phyloP scores from a whole-genome alignment of 2,329 filamentous ascomycete species.

The Coniochaeta prunicola region DNA sequence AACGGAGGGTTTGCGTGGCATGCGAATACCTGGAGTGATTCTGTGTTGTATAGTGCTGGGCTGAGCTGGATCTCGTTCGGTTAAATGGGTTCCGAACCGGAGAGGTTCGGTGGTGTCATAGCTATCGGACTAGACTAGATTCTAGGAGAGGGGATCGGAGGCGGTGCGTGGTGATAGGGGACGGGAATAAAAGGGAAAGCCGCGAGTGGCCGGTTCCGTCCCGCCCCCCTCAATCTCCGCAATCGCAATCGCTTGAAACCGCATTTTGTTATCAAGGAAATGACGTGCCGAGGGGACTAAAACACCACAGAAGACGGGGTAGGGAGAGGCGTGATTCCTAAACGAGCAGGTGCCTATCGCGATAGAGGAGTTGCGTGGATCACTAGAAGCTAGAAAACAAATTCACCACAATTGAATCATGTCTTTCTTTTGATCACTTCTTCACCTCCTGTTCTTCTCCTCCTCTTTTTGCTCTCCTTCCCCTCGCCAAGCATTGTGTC shows the following conservation, averaged over 20 bases:
- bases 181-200: not conserved
- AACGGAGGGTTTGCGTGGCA: not conserved
- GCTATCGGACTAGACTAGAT: not conserved
- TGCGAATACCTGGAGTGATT: not conserved
- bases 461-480: not conserved
- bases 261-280: conserved; percentile 1
- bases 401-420: too few species aligned
- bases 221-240: not conserved
- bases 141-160: not conserved
- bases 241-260: too few species aligned
- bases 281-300: not conserved
- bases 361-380: not conserved
- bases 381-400: not conserved
- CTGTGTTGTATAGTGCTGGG: not conserved
- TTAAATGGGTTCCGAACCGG: not conserved
- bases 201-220: not conserved
- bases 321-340: not conserved
- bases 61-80: not conserved
- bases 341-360: not conserved
- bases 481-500: not conserved
- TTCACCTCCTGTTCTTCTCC: not conserved
- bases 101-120: not conserved
- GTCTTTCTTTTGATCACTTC: not conserved
- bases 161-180: not conserved
- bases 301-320: not conserved